phyloP scores from a whole-genome alignment of 306 rosid genomes.

The Sindora glabra region DNA sequence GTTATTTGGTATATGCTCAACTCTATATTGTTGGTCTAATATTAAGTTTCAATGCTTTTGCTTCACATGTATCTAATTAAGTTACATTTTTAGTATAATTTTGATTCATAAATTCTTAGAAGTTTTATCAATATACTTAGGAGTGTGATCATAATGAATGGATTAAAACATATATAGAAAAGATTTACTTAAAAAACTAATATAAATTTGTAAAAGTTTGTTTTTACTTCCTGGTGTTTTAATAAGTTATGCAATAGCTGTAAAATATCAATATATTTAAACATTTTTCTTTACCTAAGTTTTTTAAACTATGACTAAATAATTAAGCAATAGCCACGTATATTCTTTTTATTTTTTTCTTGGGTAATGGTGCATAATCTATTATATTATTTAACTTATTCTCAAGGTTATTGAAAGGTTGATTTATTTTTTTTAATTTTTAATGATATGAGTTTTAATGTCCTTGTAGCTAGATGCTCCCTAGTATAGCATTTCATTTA shows the following conservation, averaged over 20 bases:
- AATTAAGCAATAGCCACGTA: slow-evolving; percentile 4
- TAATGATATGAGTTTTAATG: slow-evolving; percentile 7
- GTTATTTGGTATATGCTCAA: slow-evolving; percentile 85
- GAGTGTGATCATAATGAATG: not conserved
- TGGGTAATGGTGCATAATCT: not conserved
- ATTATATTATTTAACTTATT: not conserved
- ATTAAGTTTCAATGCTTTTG: slow-evolving; percentile 89
- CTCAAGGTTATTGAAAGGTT: slow-evolving; percentile 1
- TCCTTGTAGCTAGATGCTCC: slow-evolving; percentile 69
- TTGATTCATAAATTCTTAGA: slow-evolving; percentile 1
- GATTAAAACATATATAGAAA: not conserved
- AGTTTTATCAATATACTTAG: not conserved
- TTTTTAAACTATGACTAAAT: not conserved
- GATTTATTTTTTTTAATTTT: slow-evolving; percentile 1
- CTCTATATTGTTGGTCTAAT: slow-evolving; percentile 91
- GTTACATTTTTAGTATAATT: slow-evolving; percentile 4
- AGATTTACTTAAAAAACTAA: too few species aligned
- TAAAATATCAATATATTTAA: not conserved
- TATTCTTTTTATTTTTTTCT: not conserved
- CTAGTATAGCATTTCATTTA: slow-evolving; percentile 43
- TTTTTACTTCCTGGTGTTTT: slow-evolving; percentile 6
- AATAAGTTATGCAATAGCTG: not conserved
- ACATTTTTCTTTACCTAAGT: not conserved
- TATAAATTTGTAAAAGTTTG: too few species aligned
- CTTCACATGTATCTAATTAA: slow-evolving; percentile 68